These are phyloP conservation scores for Paxillus rubicundulus DNA, from an alignment of 768 basidiomycete species.

Conservation along the genomic window DNA sequence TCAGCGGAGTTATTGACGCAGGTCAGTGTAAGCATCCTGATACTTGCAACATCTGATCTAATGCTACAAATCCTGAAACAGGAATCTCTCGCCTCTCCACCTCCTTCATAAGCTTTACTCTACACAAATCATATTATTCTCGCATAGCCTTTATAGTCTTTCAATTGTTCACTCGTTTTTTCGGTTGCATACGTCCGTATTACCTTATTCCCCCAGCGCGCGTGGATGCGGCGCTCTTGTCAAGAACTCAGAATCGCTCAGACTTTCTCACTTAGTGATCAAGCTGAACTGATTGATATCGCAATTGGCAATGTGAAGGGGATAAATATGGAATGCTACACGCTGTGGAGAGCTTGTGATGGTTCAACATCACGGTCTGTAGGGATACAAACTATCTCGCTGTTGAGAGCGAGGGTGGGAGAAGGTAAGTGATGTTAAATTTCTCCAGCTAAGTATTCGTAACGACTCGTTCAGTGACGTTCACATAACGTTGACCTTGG, in stretches of 20 bases:
- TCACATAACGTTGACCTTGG: slow-evolving; percentile 49
- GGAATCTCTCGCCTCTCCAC: slow-evolving; percentile 71
- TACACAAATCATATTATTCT: slow-evolving; percentile 25
- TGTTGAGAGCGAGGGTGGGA: slow-evolving; percentile 39
- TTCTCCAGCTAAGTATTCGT: too few species aligned
- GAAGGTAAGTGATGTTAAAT: slow-evolving; percentile 2
- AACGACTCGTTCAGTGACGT: not conserved
- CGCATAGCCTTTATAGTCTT: slow-evolving; percentile 19
- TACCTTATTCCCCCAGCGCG: slow-evolving; percentile 25
- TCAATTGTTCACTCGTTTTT: not conserved
- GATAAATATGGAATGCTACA: slow-evolving; percentile 23
- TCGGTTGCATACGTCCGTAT: slow-evolving; percentile 13
- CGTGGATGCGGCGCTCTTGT: slow-evolving; percentile 13
- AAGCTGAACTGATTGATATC: slow-evolving; percentile 20
- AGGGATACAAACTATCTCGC: slow-evolving; percentile 28
- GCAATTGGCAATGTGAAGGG: slow-evolving; percentile 2
- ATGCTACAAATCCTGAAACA: slow-evolving; percentile 30
- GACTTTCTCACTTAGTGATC: slow-evolving; percentile 6
- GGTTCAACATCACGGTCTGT: slow-evolving; percentile 15
- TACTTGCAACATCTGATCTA: slow-evolving; percentile 23
- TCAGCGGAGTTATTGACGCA: slow-evolving; percentile 63
- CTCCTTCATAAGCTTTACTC: slow-evolving; percentile 45
- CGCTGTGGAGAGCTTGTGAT: slow-evolving; percentile 36
- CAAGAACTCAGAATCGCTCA: slow-evolving; percentile 13
- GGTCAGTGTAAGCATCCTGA: slow-evolving; percentile 35